Percentiles rank a stretch among this genome's conserved stretches.
Evolutionary conservation across 441 rosid genomes (phyloP).

Genomic region (Pelargonium citronellum): DNA sequence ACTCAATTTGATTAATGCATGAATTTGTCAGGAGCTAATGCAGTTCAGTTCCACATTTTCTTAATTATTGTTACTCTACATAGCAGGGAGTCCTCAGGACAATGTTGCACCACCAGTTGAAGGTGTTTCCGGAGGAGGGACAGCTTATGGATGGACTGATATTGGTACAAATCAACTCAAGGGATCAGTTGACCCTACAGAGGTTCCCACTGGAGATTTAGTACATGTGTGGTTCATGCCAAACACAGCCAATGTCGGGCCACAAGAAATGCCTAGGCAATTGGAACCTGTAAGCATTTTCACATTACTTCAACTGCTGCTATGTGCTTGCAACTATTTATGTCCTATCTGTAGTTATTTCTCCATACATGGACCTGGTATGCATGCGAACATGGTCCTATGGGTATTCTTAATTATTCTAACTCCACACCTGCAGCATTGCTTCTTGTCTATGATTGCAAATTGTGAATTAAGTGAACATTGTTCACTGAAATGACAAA

Average conservation of each 20-base stretch:
- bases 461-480: too few species aligned
- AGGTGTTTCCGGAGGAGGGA: conserved; percentile 97
- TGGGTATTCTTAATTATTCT: too few species aligned
- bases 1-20: neutral
- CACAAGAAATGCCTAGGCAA: conserved; percentile 71
- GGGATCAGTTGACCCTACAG: conserved; percentile 55
- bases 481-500: too few species aligned
- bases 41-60: neutral
- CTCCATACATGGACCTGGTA: neutral
- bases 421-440: too few species aligned
- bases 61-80: conserved; percentile 5
- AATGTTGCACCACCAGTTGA: conserved; percentile 66
- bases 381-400: neutral
- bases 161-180: conserved; percentile 35
- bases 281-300: conserved; percentile 60
- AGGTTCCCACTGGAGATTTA: conserved; percentile 63
- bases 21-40: conserved; percentile 1
- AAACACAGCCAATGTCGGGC: conserved; percentile 69
- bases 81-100: conserved; percentile 47
- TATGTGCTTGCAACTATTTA: neutral
- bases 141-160: conserved; percentile 89
- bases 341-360: neutral
- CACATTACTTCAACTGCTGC: neutral
- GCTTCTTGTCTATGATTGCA: too few species aligned
- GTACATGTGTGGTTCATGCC: conserved; percentile 87